Evolutionary conservation across 805 yeast species (phyloP).

Genomic region (Teunomyces tritomae): DNA sequence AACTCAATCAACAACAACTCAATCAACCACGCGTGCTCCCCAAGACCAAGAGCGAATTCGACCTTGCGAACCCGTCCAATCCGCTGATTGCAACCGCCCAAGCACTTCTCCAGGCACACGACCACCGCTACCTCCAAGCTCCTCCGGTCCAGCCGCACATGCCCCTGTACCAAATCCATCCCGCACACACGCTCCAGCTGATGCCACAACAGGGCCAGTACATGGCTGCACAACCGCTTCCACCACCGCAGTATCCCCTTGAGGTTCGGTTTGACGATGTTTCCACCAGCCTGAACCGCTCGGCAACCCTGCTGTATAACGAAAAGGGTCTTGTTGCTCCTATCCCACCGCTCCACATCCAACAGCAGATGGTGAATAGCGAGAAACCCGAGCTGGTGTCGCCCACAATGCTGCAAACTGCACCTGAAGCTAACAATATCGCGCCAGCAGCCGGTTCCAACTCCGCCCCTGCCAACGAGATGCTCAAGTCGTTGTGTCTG

Average conservation of each 20-base stretch:
- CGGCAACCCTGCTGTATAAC: constrained; percentile 1
- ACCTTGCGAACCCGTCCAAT: constrained; percentile 8
- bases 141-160: constrained; percentile 9
- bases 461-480: constrained; percentile 10
- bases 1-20: constrained; percentile 1
- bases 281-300: neutral
- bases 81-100: constrained; percentile 10
- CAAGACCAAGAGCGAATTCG: constrained; percentile 4
- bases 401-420: constrained; percentile 2
- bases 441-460: constrained; percentile 3
- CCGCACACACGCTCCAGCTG: constrained; percentile 13
- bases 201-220: constrained; percentile 10
- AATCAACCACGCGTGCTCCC: constrained; percentile 6
- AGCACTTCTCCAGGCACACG: constrained; percentile 11
- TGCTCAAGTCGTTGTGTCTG: constrained; percentile 38
- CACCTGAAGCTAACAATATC: neutral
- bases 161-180: constrained; percentile 12
- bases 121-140: constrained; percentile 7
- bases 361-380: constrained; percentile 34
- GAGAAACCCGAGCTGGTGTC: constrained; percentile 2
- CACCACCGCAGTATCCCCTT: constrained; percentile 9
- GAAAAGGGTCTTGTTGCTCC: constrained; percentile 25
- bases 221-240: constrained; percentile 4
- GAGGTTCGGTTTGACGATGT: constrained; percentile 12
- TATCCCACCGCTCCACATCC: constrained; percentile 44